Conservation (phyloP, 352 stramenopile genomes). For the Elongisporangium anandrum region DNA sequence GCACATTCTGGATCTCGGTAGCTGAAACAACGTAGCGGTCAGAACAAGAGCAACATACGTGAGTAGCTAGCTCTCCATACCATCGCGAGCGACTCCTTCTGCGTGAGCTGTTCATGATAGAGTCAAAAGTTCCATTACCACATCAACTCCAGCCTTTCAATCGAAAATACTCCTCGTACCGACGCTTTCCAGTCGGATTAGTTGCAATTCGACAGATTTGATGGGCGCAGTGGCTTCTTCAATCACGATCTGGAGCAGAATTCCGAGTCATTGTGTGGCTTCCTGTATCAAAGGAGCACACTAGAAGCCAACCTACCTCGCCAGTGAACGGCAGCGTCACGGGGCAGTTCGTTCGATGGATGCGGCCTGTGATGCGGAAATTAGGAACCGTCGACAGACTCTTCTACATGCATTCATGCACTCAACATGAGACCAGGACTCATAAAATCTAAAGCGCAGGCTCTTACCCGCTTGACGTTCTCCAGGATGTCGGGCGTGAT, state of each 20-base stretch:
- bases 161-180: too few species aligned
- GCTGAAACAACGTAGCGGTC: constrained; percentile 35
- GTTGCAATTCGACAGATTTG: constrained; percentile 87
- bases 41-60: neutral
- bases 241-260: constrained; percentile 52
- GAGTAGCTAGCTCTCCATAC: constrained; percentile 16
- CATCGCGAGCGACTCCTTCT: constrained; percentile 76
- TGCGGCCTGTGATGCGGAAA: constrained; percentile 79
- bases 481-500: constrained; percentile 84
- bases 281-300: constrained; percentile 1
- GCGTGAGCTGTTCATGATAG: constrained; percentile 24
- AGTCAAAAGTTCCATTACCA: neutral
- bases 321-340: constrained; percentile 89
- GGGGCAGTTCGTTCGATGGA: constrained; percentile 87
- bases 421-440: constrained; percentile 1
- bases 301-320: constrained; percentile 39
- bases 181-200: constrained; percentile 89
- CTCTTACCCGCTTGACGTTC: constrained; percentile 59
- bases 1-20: constrained; percentile 93
- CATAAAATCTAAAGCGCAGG: neutral
- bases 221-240: constrained; percentile 72
- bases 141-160: too few species aligned
- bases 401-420: constrained; percentile 26
- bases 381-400: constrained; percentile 48
- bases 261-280: neutral